Evolutionary conservation across 2,329 filamentous ascomycete species (phyloP), one percentile per base, ranked within the genome.

Genomic region (Pestalotiopsis sp.): DNA sequence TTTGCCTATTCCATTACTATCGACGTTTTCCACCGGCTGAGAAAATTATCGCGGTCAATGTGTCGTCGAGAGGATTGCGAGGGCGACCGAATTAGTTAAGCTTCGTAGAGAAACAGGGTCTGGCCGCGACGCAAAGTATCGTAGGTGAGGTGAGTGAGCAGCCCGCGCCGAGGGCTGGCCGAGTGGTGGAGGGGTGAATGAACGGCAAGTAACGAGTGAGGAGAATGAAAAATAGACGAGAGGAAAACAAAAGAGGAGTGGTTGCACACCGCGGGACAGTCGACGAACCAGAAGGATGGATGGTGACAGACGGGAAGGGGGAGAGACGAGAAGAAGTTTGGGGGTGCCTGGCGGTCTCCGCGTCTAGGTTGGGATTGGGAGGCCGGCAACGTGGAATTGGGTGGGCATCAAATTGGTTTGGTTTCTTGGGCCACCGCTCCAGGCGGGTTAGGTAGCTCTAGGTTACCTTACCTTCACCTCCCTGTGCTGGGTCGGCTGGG

Each of bases 121-220:
- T 17, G 25, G 59, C 14, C 59, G 59, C 27, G 5, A 36, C 36
- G 14, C 36, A 36, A 41, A 62, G n/a, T 62, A 36, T 20, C 25
- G 31, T 36, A n/a, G 14, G 45, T 20, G 17, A 20, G 45, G 4
- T 52, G 45, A 52, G 45, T 17, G 45, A 52, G 17, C 20, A 20
- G 45, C 45, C 45, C 45, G 45, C 17, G 45, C 17, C 45, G n/a
- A 52, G 45, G 45, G 45, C 45, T 52, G 14, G 14, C 20, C 17
- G 17, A 52, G 45, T 52, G 17, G 3, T n/a, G 17, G 45, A 52
- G 45, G 45, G 14, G 45, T 17, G 20, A 52, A 66, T n/a, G 23
- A 66, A 66, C 27, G 25, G 36, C 25, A 49, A 20, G 20, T 49
- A 66, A 36, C 63, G 39, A 66, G n/a, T 31, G 63, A 64, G 41